Evolutionary conservation across 176 grass and related monocot species (phyloP).

Genomic region (Carex myosuroides): DNA sequence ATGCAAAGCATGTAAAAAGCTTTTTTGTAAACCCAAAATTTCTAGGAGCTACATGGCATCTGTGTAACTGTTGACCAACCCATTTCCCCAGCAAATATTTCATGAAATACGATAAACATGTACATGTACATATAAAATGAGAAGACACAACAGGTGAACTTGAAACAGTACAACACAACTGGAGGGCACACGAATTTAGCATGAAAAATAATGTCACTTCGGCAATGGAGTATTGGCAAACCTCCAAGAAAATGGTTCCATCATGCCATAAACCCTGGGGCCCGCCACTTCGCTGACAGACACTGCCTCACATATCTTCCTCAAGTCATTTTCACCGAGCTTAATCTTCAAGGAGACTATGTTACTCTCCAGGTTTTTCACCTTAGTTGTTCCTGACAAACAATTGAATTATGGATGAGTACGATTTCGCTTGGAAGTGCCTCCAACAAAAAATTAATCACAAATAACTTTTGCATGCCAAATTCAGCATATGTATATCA

Average conservation of each 20-base stretch:
- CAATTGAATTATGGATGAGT: slow-evolving; percentile 17
- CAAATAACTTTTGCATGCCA: background rate
- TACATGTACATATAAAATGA: background rate
- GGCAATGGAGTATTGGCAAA: slow-evolving; percentile 50
- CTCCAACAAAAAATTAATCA: background rate
- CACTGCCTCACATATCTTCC: slow-evolving; percentile 39
- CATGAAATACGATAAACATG: slow-evolving; percentile 1
- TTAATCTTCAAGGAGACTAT: slow-evolving; percentile 53
- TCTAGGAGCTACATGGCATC: background rate
- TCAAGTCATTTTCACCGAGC: slow-evolving; percentile 47
- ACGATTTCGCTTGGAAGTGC: background rate
- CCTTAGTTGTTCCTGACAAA: slow-evolving; percentile 63
- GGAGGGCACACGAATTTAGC: background rate
- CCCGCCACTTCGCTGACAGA: slow-evolving; percentile 44
- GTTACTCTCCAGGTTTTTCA: slow-evolving; percentile 63
- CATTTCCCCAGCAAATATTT: background rate
- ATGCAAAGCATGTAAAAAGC: background rate
- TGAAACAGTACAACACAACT: background rate
- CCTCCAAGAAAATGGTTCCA: slow-evolving; percentile 54
- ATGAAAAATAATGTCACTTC: slow-evolving; percentile 22
- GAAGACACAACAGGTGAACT: slow-evolving; percentile 1
- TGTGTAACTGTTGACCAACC: background rate
- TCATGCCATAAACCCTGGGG: slow-evolving; percentile 36
- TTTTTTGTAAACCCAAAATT: background rate
- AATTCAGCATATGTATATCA: background rate